Percentiles rank a stretch among this genome's conserved stretches.
phyloP scores from a whole-genome alignment of 2,329 filamentous ascomycete species.

The Endoconidiophora polonica region DNA sequence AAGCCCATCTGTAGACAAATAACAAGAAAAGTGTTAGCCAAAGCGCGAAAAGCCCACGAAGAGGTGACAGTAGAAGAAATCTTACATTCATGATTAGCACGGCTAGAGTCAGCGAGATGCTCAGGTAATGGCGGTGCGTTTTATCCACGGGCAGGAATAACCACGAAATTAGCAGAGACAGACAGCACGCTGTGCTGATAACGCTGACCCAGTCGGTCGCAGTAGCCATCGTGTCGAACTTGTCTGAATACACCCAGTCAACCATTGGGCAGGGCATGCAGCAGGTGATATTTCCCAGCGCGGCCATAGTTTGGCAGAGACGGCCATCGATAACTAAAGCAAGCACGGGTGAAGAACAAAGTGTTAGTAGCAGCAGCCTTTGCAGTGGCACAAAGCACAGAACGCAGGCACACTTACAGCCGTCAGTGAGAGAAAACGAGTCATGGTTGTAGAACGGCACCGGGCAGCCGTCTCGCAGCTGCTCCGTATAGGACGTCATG shows the following conservation, averaged over 20 bases:
- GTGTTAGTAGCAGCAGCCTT: constrained; percentile 18
- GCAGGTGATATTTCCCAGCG: constrained; percentile 37
- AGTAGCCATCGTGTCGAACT: constrained; percentile 40
- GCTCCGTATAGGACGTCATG: constrained; percentile 8
- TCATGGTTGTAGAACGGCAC: constrained; percentile 13
- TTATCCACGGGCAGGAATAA: constrained; percentile 66
- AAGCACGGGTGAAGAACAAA: not conserved
- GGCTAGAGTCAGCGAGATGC: constrained; percentile 64
- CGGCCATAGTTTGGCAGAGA: constrained; percentile 31
- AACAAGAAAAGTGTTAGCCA: not conserved
- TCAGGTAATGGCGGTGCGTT: constrained; percentile 85
- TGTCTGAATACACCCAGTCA: constrained; percentile 53
- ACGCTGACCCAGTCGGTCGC: constrained; percentile 75
- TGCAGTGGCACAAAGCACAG: not conserved
- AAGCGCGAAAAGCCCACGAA: constrained; percentile 5
- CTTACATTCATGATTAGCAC: constrained; percentile 66
- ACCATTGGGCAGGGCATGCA: constrained; percentile 83
- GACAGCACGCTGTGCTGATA: constrained; percentile 50
- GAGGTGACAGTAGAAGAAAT: not conserved
- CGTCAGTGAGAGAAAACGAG: constrained; percentile 10
- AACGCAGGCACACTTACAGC: constrained; percentile 11
- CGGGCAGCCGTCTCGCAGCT: constrained; percentile 11
- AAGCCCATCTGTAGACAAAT: constrained; percentile 53
- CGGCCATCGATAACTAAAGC: constrained; percentile 38
- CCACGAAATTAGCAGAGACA: constrained; percentile 69